phyloP scores from a whole-genome alignment of 2,329 filamentous ascomycete species.

The Colletotrichum liaoningense region DNA sequence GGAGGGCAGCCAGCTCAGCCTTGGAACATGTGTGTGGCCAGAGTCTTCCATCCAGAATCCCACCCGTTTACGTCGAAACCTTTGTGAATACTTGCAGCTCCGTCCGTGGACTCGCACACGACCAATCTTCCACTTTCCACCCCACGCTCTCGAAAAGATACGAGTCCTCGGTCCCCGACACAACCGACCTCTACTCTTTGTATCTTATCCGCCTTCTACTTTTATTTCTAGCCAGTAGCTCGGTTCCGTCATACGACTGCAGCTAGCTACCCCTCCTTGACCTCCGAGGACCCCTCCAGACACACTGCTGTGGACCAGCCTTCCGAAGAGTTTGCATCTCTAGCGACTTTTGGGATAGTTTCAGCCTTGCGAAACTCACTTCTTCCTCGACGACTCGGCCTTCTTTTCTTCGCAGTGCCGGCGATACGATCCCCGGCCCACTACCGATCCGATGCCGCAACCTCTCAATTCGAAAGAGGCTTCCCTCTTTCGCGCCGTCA shows the following conservation, averaged over 20 bases:
- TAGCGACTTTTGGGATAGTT: not conserved
- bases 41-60: conserved; percentile 17
- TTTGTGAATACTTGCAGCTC: conserved; percentile 24
- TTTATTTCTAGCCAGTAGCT: not conserved
- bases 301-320: conserved; percentile 8
- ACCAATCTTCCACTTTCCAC: conserved; percentile 9
- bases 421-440: conserved; percentile 34
- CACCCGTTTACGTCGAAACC: conserved; percentile 6
- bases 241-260: conserved; percentile 14
- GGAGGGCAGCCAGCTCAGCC: conserved; percentile 1
- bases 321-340: conserved; percentile 23
- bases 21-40: conserved; percentile 32
- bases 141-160: conserved; percentile 24
- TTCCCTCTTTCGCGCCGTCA: conserved; percentile 92
- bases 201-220: not conserved
- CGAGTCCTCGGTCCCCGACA: conserved; percentile 33
- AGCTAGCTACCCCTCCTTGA: conserved; percentile 30
- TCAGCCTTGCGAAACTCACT: not conserved
- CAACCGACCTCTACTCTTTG: conserved; percentile 23
- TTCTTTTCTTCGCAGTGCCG: not conserved
- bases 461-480: conserved; percentile 87
- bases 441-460: conserved; percentile 70
- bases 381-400: not conserved
- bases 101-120: conserved; percentile 30
- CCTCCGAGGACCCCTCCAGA: conserved; percentile 22